phyloP scores from a whole-genome alignment of 2,329 filamentous ascomycete genomes.

The Penicillium freii region DNA sequence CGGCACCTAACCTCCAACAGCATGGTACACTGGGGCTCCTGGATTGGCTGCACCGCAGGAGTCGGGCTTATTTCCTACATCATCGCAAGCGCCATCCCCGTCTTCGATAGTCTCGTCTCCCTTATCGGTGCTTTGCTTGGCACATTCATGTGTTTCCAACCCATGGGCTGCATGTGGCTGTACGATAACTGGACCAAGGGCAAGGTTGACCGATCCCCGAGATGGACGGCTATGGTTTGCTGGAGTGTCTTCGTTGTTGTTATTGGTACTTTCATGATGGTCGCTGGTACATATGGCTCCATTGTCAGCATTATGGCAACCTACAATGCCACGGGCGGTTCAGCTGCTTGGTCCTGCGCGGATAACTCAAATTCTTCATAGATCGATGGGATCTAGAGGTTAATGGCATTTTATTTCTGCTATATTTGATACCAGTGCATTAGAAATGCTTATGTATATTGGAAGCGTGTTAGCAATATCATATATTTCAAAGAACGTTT shows the following conservation, averaged over 20 bases:
- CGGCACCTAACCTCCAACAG: conserved; percentile 20
- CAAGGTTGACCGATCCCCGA: conserved; percentile 13
- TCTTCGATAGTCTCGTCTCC: conserved; percentile 22
- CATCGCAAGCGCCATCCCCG: conserved; percentile 25
- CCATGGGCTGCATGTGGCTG: conserved; percentile 46
- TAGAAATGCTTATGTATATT: neutral
- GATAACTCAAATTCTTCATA: conserved; percentile 39
- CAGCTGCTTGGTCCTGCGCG: conserved; percentile 44
- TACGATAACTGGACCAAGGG: conserved; percentile 37
- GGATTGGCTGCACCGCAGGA: conserved; percentile 19
- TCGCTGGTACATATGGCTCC: conserved; percentile 48
- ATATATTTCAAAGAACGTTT: neutral
- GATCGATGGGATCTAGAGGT: neutral
- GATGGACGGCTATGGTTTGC: conserved; percentile 18
- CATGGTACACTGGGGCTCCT: conserved; percentile 18
- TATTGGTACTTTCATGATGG: conserved; percentile 43
- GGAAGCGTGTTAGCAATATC: neutral
- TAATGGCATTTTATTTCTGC: no score
- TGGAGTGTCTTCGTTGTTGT: conserved; percentile 38
- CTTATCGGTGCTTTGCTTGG: conserved; percentile 23
- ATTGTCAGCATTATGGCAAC: conserved; percentile 42
- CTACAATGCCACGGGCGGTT: conserved; percentile 38
- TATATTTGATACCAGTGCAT: neutral
- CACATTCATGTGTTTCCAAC: conserved; percentile 24
- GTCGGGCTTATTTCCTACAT: conserved; percentile 20